Evolutionary conservation across 805 yeast species (phyloP).

Genomic region (Crinitomyces ghanaensis): DNA sequence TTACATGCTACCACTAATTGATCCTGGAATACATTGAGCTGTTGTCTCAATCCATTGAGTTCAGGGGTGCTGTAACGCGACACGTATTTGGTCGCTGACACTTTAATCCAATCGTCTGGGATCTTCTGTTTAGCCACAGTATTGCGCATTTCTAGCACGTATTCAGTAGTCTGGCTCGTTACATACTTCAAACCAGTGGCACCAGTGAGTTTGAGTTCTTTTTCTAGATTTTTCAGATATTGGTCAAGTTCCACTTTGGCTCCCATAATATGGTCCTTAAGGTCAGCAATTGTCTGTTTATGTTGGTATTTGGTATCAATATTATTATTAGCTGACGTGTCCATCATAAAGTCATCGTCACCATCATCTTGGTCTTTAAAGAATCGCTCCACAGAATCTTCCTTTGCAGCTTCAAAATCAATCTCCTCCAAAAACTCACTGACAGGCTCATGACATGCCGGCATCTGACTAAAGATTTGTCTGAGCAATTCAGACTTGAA

Average conservation of each 20-base stretch:
- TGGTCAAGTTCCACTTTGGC: slow-evolving; percentile 41
- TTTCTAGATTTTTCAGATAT: slow-evolving; percentile 44
- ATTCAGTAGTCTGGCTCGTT: slow-evolving; percentile 17
- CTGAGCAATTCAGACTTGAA: slow-evolving; percentile 29
- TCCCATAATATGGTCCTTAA: slow-evolving; percentile 37
- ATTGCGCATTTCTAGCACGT: slow-evolving; percentile 65
- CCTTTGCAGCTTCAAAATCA: slow-evolving; percentile 17
- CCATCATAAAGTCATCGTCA: slow-evolving; percentile 9
- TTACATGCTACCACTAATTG: slow-evolving; percentile 37
- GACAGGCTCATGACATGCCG: slow-evolving; percentile 24
- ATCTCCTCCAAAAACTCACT: slow-evolving; percentile 18
- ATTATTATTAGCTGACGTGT: too few relatives aligned
- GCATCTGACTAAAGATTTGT: slow-evolving; percentile 30
- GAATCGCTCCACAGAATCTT: slow-evolving; percentile 17
- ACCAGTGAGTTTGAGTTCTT: slow-evolving; percentile 41
- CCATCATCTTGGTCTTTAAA: slow-evolving; percentile 16
- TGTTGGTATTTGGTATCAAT: too few relatives aligned
- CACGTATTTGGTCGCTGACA: slow-evolving; percentile 56
- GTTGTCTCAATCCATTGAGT: slow-evolving; percentile 38
- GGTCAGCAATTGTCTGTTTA: slow-evolving; percentile 25
- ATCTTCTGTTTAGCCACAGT: slow-evolving; percentile 41
- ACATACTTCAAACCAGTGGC: slow-evolving; percentile 45
- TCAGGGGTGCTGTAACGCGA: slow-evolving; percentile 64
- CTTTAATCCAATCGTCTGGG: slow-evolving; percentile 69
- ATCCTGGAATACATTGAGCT: slow-evolving; percentile 52